phyloP scores from a whole-genome alignment of 2,329 filamentous ascomycete species.

The Knufia petricola region DNA sequence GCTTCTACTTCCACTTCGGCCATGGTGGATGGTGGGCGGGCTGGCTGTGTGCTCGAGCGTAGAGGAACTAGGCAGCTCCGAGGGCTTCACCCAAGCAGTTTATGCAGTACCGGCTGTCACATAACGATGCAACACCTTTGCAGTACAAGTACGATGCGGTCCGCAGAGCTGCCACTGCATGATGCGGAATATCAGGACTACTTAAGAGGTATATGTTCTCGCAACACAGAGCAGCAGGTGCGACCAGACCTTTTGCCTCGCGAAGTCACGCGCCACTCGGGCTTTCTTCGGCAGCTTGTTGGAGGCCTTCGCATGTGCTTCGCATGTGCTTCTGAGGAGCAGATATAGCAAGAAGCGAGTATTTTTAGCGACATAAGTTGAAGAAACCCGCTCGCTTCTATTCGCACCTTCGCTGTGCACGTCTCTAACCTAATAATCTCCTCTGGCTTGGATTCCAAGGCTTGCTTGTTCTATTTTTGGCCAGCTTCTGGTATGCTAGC shows the following conservation, averaged over 20 bases:
- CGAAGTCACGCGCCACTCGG: too few relatives aligned
- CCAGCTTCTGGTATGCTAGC: constrained; percentile 9
- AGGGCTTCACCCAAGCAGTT: neutral
- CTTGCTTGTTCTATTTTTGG: neutral
- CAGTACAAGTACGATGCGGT: neutral
- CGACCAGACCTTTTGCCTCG: neutral
- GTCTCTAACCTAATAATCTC: neutral
- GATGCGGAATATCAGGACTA: too few relatives aligned
- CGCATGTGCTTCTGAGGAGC: neutral
- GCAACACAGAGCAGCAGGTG: neutral
- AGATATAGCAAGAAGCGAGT: too few relatives aligned
- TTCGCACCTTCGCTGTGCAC: too few relatives aligned
- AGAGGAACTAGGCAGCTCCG: neutral
- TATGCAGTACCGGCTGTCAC: neutral
- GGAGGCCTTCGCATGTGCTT: too few relatives aligned
- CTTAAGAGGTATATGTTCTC: too few relatives aligned
- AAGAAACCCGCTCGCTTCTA: too few relatives aligned
- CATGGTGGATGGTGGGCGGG: neutral
- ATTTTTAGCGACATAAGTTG: too few relatives aligned
- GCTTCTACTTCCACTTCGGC: constrained; percentile 4
- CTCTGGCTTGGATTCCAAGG: neutral
- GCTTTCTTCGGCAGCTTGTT: too few relatives aligned
- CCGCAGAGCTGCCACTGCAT: neutral
- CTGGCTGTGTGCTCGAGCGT: neutral
- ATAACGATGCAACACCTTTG: neutral